phyloP scores from a whole-genome alignment of 1,139 yeast species.

The Eremothecium sinecaudum region DNA sequence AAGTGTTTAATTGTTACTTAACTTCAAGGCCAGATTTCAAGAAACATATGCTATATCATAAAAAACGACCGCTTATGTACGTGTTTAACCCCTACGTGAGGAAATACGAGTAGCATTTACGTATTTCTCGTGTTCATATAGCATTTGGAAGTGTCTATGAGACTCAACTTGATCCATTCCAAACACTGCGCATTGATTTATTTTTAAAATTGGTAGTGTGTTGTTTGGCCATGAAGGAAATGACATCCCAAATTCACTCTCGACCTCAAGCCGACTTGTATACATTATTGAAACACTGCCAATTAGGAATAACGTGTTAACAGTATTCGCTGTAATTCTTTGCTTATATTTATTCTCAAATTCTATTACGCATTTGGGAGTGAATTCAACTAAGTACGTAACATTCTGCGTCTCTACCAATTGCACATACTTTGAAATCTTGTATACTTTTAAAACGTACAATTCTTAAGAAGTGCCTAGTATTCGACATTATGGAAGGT shows the following conservation, averaged over 20 bases:
- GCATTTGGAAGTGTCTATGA: conserved; percentile 11
- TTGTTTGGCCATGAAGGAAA: background rate
- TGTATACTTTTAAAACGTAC: conserved; percentile 18
- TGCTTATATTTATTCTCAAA: conserved; percentile 18
- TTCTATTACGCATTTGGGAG: conserved; percentile 21
- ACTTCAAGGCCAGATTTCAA: background rate
- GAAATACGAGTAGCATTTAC: too few species aligned
- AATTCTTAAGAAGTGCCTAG: conserved; percentile 17
- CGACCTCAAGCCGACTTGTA: conserved; percentile 6
- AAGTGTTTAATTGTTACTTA: background rate
- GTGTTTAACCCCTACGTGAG: too few species aligned
- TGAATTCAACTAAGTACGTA: conserved; percentile 27
- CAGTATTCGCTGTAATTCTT: conserved; percentile 21
- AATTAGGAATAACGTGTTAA: conserved; percentile 19
- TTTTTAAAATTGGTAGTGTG: conserved; percentile 14
- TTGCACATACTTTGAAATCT: conserved; percentile 17
- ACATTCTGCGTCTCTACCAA: conserved; percentile 16
- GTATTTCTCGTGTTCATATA: conserved; percentile 5
- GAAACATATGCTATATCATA: background rate
- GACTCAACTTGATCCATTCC: conserved; percentile 21
- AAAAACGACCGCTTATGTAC: background rate
- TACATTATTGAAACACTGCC: conserved; percentile 17
- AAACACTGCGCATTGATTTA: conserved; percentile 18
- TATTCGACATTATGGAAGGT: conserved; percentile 9
- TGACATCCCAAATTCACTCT: conserved; percentile 2